phyloP scores from a whole-genome alignment of 805 yeast genomes.

The Ogataea siamensis region DNA sequence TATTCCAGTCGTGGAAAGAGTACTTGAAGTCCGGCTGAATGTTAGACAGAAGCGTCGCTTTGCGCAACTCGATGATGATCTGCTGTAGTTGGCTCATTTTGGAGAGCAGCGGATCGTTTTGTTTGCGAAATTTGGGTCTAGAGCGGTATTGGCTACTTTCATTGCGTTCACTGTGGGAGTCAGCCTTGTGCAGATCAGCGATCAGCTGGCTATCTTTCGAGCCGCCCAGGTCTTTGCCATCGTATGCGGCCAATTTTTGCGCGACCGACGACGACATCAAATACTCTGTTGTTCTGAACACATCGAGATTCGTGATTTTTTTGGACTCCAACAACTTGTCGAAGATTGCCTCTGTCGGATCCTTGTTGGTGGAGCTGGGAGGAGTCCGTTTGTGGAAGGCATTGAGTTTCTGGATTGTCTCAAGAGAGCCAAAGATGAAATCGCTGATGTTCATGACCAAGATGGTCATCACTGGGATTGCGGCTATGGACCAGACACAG shows the following conservation, averaged over 20 bases:
- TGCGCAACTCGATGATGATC: constrained; percentile 33
- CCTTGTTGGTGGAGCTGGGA: constrained; percentile 16
- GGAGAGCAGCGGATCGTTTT: constrained; percentile 25
- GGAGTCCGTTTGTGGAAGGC: background rate
- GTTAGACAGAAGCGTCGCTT: constrained; percentile 34
- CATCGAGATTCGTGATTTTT: constrained; percentile 18
- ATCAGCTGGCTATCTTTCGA: too few species aligned
- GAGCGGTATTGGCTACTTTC: too few species aligned
- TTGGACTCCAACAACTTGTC: constrained; percentile 19
- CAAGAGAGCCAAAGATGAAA: constrained; percentile 38
- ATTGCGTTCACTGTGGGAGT: too few species aligned
- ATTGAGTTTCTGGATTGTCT: constrained; percentile 1
- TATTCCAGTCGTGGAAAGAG: constrained; percentile 51
- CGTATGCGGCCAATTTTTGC: constrained; percentile 18
- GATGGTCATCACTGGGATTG: constrained; percentile 86
- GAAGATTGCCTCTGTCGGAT: constrained; percentile 20
- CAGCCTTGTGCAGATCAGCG: background rate
- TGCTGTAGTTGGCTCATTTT: constrained; percentile 26
- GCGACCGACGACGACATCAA: constrained; percentile 17
- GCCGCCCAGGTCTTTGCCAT: too few species aligned
- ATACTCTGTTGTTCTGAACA: constrained; percentile 21
- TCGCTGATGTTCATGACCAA: constrained; percentile 74
- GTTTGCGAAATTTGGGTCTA: constrained; percentile 24
- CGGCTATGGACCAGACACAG: constrained; percentile 75
- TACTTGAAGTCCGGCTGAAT: constrained; percentile 43